Evolutionary conservation across 1,139 yeast genomes (phyloP), one percentile per base, ranked within the genome.

Genomic region (Lodderomyces margitis): DNA sequence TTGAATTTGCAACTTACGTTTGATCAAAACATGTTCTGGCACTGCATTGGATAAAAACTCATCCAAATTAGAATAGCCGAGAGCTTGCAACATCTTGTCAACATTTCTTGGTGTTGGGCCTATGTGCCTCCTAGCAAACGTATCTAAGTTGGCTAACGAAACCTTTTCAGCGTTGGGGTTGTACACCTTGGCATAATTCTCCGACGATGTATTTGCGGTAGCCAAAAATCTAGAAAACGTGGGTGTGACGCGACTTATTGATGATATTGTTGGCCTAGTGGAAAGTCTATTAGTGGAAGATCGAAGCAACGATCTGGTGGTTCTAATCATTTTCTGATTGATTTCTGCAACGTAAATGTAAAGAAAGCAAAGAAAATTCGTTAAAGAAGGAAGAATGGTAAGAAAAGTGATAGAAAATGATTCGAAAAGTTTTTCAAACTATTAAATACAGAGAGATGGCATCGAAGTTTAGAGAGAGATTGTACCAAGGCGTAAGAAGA

Each of bases 71-170:
- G 65, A 54, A 61, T 83, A 81, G 3, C 91, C 92, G 41, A 91
- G 72, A 8, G 74, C 65, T 5, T 63, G 49, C 46, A 92, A 74
- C 95, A 91, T 87, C 23, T 64, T 59, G 14, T 66, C 58, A 21
- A 85, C 85, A 48, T 87, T 80, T 1, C 55, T 59, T 0, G 87
- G 80, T 15, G 78, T 73, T 16, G 97, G 94, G 12, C 98, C 98
- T 48, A 89, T 72, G 66, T 92, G 98, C 56, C 98, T 86, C 59
- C 94, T 79, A 39, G 87, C 79, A 62, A 91, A 92, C 2, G 94
- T 83, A 59, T 92, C 98, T 45, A 87, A 68, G 10, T 75, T 73
- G 33, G 54, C 57, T 43, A 65, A 59, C 2, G 63, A 51, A 6
- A 61, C 62, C 28, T 55, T 50, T 19, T 57, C 52, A 9, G 56